These are phyloP conservation scores for Trametes punicea DNA, from an alignment of 768 basidiomycete genomes.

Conservation along the genomic window DNA sequence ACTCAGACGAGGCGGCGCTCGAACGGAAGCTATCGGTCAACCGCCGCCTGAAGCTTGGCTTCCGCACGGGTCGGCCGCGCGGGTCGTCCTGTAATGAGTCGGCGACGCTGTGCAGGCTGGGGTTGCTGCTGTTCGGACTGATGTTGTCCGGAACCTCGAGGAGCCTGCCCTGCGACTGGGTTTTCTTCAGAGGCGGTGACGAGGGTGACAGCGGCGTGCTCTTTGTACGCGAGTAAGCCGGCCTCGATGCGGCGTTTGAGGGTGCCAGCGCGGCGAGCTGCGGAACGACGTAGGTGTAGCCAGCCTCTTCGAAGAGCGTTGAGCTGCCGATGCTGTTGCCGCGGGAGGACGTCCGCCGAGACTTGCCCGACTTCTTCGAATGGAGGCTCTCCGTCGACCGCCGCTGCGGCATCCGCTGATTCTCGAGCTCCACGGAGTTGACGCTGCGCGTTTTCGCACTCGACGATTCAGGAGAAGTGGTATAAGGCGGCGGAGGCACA, in stretches of 20 bases:
- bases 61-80: conserved; percentile 24
- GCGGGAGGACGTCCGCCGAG: conserved; percentile 27
- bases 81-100: conserved; percentile 10
- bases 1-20: conserved; percentile 9
- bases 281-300: conserved; percentile 21
- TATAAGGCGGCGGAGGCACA: conserved; percentile 16
- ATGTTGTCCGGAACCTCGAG: conserved; percentile 17
- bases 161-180: conserved; percentile 28
- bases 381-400: conserved; percentile 40
- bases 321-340: conserved; percentile 14
- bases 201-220: conserved; percentile 44
- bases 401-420: conserved; percentile 21
- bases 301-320: conserved; percentile 20
- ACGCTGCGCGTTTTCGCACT: conserved; percentile 19
- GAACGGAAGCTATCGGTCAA: conserved; percentile 25
- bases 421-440: conserved; percentile 18
- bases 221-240: conserved; percentile 41
- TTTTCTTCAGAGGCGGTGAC: conserved; percentile 23
- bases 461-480: conserved; percentile 14
- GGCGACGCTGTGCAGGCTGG: conserved; percentile 12
- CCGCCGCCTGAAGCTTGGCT: conserved; percentile 27
- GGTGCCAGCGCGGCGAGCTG: conserved; percentile 2
- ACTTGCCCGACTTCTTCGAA: conserved; percentile 37
- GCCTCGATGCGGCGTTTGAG: conserved; percentile 7
- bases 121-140: conserved; percentile 20